These are phyloP conservation scores for Colletotrichum filicis DNA, from an alignment of 2,329 filamentous ascomycete genomes.

Conservation along the genomic window DNA sequence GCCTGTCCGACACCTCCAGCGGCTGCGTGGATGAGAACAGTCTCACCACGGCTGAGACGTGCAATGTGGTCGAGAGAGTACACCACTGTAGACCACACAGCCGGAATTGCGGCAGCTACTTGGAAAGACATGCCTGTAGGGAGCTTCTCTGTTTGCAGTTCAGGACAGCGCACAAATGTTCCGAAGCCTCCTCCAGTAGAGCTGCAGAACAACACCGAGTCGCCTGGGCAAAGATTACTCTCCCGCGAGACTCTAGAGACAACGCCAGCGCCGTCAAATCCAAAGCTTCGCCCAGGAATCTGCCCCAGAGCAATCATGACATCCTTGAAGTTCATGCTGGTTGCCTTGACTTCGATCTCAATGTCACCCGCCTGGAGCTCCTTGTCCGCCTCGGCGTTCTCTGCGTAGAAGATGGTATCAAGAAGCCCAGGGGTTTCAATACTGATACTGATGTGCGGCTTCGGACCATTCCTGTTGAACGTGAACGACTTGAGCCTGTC, in stretches of 20 bases:
- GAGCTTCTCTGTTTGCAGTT: slow-evolving; percentile 45
- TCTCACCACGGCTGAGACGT: slow-evolving; percentile 36
- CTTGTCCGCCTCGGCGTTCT: background rate
- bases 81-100: slow-evolving; percentile 41
- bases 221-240: background rate
- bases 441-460: slow-evolving; percentile 1
- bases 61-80: slow-evolving; percentile 39
- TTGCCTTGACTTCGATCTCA: slow-evolving; percentile 40
- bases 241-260: slow-evolving; percentile 42
- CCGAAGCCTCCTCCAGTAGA: slow-evolving; percentile 25
- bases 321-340: slow-evolving; percentile 49
- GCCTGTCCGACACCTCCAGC: slow-evolving; percentile 38
- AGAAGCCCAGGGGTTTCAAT: slow-evolving; percentile 20
- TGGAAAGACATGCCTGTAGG: slow-evolving; percentile 46
- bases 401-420: slow-evolving; percentile 9
- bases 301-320: slow-evolving; percentile 48
- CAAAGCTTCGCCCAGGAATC: slow-evolving; percentile 43
- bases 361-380: slow-evolving; percentile 37
- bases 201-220: background rate
- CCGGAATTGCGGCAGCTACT: slow-evolving; percentile 35
- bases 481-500: background rate
- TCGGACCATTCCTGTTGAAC: background rate
- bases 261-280: slow-evolving; percentile 46
- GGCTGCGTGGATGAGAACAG: slow-evolving; percentile 40
- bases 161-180: slow-evolving; percentile 36